Evolutionary conservation across 2,329 filamentous ascomycete genomes (phyloP), one percentile per base, ranked within the genome.

Genomic region (Alternaria dauci): DNA sequence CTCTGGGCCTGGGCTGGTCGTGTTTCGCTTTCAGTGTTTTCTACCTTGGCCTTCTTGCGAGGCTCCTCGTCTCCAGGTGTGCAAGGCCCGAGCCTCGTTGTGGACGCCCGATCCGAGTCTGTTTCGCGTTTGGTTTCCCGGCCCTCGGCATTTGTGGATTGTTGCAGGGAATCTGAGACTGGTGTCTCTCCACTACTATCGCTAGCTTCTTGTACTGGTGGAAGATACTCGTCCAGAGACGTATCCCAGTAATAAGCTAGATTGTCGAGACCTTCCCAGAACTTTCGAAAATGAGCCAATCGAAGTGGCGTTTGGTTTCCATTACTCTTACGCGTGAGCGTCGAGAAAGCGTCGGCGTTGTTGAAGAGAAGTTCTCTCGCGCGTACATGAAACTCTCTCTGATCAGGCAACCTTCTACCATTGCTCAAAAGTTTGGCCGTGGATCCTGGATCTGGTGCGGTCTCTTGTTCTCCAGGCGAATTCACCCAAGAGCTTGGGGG

Each of bases 231-330:
- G 66, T 89, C 87, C 48, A 84, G 71, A 59, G 83, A 87, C 39
- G 80, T 81, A 69, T 89, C 87, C 87, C 87, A 89, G 69, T 88
- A 89, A 63, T 86, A 85, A 16, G 85, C 80, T 81, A 89, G 81
- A 36, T 82, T 83, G 65, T 88, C 85, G 53, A 89, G 78, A 2
- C 81, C 83, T 52, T 83, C 81, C 83, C 85, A 89, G 73, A 89
- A 89, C 57, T 85, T 87, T 53, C 87, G 81, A 59, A 86, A 82
- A 65, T 88, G 84, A 0, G 84, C 82, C 44, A 89, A 68, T 16
- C 84, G 81, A 5, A 85, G 79, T 18, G 82, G 81, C 55, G 80
- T 75, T 14, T 79, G 79, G 5, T 81, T 81, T 28, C 81, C 78
- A 25, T 76, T 77, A 12, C 81, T 80, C 50, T 84, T 79, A 11